Evolutionary conservation across 768 basidiomycete species (phyloP).

Genomic region (Tricholoma furcatifolium): DNA sequence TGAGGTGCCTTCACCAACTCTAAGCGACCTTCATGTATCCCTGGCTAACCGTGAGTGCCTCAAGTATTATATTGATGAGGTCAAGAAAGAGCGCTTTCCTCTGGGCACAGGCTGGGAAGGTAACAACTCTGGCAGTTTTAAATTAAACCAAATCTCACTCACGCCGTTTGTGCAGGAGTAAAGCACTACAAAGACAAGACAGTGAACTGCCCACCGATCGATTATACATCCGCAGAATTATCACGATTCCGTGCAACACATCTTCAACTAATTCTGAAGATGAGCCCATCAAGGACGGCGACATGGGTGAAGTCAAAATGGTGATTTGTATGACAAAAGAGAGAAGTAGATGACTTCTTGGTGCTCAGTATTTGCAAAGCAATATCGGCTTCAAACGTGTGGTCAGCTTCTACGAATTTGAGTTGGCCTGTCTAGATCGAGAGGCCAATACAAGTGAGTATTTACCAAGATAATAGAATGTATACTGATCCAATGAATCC

Average conservation of each 20-base stretch:
- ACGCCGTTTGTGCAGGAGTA: neutral
- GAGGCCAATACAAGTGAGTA: too few species aligned
- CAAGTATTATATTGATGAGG: conserved; percentile 17
- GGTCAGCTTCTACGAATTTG: conserved; percentile 26
- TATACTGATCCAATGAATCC: too few species aligned
- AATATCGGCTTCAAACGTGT: conserved; percentile 27
- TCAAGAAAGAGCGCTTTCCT: conserved; percentile 14
- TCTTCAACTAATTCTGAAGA: neutral
- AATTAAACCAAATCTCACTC: neutral
- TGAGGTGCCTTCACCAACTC: too few species aligned
- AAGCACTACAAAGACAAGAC: neutral
- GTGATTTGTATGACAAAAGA: conserved; percentile 25
- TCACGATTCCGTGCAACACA: neutral
- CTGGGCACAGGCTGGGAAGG: conserved; percentile 17
- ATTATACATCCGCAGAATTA: neutral
- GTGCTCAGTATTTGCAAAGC: conserved; percentile 23
- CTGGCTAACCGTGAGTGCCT: conserved; percentile 23
- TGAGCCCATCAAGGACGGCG: neutral
- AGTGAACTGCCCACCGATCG: too few species aligned
- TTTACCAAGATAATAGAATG: too few species aligned
- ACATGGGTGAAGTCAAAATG: conserved; percentile 15
- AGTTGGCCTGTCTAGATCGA: too few species aligned
- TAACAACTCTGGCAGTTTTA: neutral
- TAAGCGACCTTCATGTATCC: conserved; percentile 27
- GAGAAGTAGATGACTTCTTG: conserved; percentile 16